Evolutionary conservation across 2,329 filamentous ascomycete genomes (phyloP).

Genomic region (Hypoxylon sp.): DNA sequence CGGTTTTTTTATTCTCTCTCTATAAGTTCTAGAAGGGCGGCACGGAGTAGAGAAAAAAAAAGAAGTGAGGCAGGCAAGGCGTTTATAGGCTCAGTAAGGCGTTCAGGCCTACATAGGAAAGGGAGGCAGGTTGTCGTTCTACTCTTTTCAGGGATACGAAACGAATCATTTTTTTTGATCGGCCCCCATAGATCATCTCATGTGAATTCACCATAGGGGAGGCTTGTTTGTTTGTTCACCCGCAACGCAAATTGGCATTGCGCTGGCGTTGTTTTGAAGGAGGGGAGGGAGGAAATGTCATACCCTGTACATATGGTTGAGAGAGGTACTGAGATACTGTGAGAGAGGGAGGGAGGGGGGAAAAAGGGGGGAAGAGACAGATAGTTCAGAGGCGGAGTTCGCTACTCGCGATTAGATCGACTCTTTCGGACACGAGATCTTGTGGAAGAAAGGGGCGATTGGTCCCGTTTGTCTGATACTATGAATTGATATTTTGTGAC

Average conservation of each 20-base stretch:
- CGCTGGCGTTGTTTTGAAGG: not conserved
- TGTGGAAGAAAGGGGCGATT: not conserved
- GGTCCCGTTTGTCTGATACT: not conserved
- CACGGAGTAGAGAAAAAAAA: conserved; percentile 33
- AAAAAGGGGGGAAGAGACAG: not conserved
- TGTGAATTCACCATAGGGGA: conserved; percentile 2
- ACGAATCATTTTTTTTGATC: not conserved
- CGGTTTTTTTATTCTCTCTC: conserved; percentile 6
- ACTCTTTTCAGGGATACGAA: conserved; percentile 15
- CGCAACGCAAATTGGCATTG: conserved; percentile 10
- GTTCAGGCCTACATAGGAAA: not conserved
- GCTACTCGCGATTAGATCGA: not conserved
- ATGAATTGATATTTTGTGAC: not conserved
- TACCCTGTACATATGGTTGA: conserved; percentile 15
- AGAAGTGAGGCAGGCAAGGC: conserved; percentile 2
- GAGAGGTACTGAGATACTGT: not conserved
- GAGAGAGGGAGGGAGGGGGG: not conserved
- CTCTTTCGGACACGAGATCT: not conserved
- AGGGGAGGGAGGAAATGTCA: not conserved
- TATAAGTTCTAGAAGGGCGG: conserved; percentile 17
- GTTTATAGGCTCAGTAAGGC: conserved; percentile 16
- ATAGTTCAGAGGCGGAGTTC: not conserved
- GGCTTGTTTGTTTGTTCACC: conserved; percentile 5
- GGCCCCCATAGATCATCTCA: not conserved
- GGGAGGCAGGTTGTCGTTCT: not conserved